These are phyloP conservation scores for Guadua angustifolia DNA, from an alignment of 176 grass and related monocot species.

Conservation along the genomic window DNA sequence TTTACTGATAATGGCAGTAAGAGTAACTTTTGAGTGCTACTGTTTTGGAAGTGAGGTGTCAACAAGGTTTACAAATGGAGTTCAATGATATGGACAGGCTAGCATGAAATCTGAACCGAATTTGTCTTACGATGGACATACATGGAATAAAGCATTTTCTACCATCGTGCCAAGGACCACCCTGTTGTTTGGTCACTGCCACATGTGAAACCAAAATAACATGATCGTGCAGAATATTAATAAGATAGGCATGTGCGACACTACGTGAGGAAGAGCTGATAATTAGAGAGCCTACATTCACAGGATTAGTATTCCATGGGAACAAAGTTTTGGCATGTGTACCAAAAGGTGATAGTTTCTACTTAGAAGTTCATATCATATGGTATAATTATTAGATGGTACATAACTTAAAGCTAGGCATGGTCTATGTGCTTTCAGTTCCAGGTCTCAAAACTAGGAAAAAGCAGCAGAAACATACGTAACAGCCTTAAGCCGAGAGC, in stretches of 20 bases:
- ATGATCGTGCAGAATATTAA: neutral
- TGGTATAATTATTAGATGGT: conserved; percentile 72
- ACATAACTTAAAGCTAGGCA: conserved; percentile 43
- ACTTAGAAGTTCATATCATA: conserved; percentile 52
- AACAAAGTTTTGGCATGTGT: conserved; percentile 41
- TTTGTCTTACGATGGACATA: neutral
- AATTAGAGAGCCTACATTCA: conserved; percentile 57
- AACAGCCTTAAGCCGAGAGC: conserved; percentile 10
- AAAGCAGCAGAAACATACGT: conserved; percentile 28
- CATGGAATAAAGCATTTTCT: conserved; percentile 33
- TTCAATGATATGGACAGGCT: neutral
- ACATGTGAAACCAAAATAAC: conserved; percentile 33
- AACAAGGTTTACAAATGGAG: neutral
- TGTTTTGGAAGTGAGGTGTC: neutral
- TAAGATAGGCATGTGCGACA: neutral
- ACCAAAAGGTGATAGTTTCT: conserved; percentile 43
- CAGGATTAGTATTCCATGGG: conserved; percentile 59
- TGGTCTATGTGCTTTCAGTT: conserved; percentile 55
- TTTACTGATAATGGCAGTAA: neutral
- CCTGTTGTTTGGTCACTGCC: neutral
- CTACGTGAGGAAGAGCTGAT: neutral
- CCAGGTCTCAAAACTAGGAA: conserved; percentile 49
- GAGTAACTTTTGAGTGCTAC: neutral
- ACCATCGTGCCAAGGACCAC: conserved; percentile 16
- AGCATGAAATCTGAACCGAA: neutral